Percentiles rank a stretch among this genome's conserved stretches.
phyloP scores from a whole-genome alignment of 2,329 filamentous ascomycete genomes.

The Moelleriella libera region DNA sequence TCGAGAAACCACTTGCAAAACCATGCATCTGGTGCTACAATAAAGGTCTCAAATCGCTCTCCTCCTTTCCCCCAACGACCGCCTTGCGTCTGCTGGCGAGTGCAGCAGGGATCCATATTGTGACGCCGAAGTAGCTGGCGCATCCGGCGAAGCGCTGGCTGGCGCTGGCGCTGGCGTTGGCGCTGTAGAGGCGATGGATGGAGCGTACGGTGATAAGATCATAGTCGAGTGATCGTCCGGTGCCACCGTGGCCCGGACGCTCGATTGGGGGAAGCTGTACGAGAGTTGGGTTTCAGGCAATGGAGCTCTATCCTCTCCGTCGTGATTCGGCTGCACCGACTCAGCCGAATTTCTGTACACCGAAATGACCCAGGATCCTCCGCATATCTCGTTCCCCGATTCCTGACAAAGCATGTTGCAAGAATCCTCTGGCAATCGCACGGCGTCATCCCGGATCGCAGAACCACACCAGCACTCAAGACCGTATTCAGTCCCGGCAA shows the following conservation, averaged over 20 bases:
- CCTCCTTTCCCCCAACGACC: too few relatives aligned
- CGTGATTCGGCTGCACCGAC: not conserved
- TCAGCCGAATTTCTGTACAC: constrained; percentile 6
- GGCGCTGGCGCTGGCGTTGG: not conserved
- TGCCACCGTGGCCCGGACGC: not conserved
- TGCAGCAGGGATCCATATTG: too few relatives aligned
- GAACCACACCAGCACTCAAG: constrained; percentile 37
- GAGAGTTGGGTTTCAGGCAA: not conserved
- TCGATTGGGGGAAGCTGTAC: not conserved
- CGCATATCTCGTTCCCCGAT: constrained; percentile 7
- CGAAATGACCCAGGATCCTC: constrained; percentile 13
- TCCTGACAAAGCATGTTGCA: constrained; percentile 11
- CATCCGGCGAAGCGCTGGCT: not conserved
- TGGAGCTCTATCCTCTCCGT: not conserved
- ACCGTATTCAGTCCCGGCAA: constrained; percentile 35
- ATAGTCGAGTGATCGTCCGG: not conserved
- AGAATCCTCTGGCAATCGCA: constrained; percentile 10
- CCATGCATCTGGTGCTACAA: too few relatives aligned
- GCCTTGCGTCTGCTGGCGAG: too few relatives aligned
- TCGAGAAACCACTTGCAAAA: too few relatives aligned
- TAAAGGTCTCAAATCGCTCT: too few relatives aligned
- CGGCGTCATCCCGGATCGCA: constrained; percentile 9
- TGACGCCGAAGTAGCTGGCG: not conserved
- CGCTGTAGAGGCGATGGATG: not conserved
- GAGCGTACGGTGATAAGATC: not conserved